Percentiles rank a stretch among this genome's conserved stretches.
Conservation (phyloP, 768 basidiomycete species). For the Rhodotorula taiwanensis region DNA sequence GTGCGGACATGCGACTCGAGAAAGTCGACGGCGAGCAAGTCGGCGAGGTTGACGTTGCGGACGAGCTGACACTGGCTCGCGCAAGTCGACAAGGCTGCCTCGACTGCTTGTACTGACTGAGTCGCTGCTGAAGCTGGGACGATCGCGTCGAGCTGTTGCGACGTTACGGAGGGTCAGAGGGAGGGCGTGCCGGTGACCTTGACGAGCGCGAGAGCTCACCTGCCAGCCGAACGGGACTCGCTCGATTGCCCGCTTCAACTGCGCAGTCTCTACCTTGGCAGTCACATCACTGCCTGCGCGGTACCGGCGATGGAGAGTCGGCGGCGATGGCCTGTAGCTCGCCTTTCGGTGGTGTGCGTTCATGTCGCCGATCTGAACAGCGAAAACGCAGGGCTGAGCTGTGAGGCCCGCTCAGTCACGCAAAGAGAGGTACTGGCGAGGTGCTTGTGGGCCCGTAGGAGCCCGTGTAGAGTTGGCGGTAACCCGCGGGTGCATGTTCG, state of each 20-base stretch:
- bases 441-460: too few relatives aligned
- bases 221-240: slow-evolving; percentile 31
- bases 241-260: slow-evolving; percentile 1
- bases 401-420: too few relatives aligned
- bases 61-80: too few relatives aligned
- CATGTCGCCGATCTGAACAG: neutral
- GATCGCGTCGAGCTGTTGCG: slow-evolving; percentile 22
- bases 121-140: neutral
- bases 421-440: too few relatives aligned
- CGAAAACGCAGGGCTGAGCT: neutral
- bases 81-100: neutral
- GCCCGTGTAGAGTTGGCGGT: too few relatives aligned
- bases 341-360: slow-evolving; percentile 34
- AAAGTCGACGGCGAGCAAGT: slow-evolving; percentile 20
- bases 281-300: neutral
- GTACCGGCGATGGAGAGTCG: neutral
- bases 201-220: neutral
- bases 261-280: neutral
- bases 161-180: neutral
- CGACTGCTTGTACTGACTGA: neutral
- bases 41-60: slow-evolving; percentile 23
- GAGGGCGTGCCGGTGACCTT: too few relatives aligned
- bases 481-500: too few relatives aligned
- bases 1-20: slow-evolving; percentile 15
- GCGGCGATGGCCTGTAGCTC: slow-evolving; percentile 12